phyloP scores from a whole-genome alignment of 495 filamentous ascomycete genomes.

The Collariella sp. region DNA sequence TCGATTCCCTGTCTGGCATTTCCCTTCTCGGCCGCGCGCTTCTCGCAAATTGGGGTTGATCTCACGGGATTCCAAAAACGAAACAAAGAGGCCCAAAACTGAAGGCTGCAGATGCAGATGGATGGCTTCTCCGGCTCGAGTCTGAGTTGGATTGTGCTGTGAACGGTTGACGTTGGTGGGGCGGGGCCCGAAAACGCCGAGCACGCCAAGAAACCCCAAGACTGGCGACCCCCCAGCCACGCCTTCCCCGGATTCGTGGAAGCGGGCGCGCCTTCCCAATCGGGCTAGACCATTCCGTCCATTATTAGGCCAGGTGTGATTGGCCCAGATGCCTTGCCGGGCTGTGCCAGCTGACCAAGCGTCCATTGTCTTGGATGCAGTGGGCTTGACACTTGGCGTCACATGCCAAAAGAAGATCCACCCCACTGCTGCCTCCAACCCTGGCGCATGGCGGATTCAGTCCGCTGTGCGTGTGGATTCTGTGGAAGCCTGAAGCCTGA shows the following conservation, averaged over 20 bases:
- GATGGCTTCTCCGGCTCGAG: no score
- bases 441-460: not conserved
- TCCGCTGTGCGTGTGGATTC: no score
- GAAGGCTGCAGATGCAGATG: no score
- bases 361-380: not conserved
- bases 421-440: not conserved
- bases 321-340: constrained; percentile 1
- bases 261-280: constrained; percentile 11
- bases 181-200: not conserved
- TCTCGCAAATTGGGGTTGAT: no score
- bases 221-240: not conserved
- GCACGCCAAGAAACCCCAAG: not conserved
- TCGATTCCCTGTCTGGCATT: no score
- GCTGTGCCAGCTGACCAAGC: not conserved
- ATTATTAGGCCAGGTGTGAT: not conserved
- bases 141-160: no score
- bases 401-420: not conserved
- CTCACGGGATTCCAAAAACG: no score
- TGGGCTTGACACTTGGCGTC: constrained; percentile 4
- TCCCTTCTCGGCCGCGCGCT: no score
- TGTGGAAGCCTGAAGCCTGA: no score
- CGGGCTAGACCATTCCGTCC: not conserved
- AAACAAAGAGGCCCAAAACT: no score
- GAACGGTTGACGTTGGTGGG: no score
- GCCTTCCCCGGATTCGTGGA: constrained; percentile 16